Conservation (phyloP, 2,329 filamentous ascomycete genomes). For the Seiridium unicorne region DNA sequence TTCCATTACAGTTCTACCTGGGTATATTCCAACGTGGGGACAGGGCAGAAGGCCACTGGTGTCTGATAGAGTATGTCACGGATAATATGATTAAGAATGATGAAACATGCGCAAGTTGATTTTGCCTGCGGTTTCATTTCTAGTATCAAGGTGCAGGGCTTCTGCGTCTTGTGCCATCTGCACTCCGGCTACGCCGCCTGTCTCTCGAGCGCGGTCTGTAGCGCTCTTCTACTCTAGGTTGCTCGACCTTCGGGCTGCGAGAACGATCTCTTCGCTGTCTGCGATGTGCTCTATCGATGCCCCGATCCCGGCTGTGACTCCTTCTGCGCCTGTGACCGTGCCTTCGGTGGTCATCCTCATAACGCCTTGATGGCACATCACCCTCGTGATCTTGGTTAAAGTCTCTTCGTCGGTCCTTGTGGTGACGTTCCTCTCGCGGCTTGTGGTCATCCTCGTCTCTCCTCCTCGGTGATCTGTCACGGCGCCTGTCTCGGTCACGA, state of each 20-base stretch:
- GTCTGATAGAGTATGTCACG: no score
- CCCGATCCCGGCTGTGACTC: constrained; percentile 18
- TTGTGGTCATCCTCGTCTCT: constrained; percentile 10
- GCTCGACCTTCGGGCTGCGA: constrained; percentile 18
- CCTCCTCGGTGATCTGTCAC: constrained; percentile 24
- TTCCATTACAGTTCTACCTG: no score
- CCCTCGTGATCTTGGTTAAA: constrained; percentile 18
- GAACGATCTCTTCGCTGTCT: constrained; percentile 17
- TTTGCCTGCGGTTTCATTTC: not conserved
- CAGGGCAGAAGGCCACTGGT: no score
- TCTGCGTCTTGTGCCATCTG: constrained; percentile 10
- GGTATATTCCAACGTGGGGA: no score
- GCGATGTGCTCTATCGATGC: constrained; percentile 12
- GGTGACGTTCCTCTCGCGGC: not conserved
- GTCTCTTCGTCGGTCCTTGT: constrained; percentile 11
- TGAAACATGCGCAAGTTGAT: no score
- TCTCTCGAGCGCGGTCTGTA: constrained; percentile 21
- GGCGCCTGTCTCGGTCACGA: constrained; percentile 18
- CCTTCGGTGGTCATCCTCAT: constrained; percentile 2
- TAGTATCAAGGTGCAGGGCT: not conserved
- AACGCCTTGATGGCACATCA: constrained; percentile 13
- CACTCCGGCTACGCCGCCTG: constrained; percentile 21
- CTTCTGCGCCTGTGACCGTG: constrained; percentile 2
- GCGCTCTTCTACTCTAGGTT: constrained; percentile 16
- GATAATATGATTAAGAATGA: no score